These are phyloP conservation scores for Gossypium australe DNA, from an alignment of 345 rosid genomes.

Conservation along the genomic window DNA sequence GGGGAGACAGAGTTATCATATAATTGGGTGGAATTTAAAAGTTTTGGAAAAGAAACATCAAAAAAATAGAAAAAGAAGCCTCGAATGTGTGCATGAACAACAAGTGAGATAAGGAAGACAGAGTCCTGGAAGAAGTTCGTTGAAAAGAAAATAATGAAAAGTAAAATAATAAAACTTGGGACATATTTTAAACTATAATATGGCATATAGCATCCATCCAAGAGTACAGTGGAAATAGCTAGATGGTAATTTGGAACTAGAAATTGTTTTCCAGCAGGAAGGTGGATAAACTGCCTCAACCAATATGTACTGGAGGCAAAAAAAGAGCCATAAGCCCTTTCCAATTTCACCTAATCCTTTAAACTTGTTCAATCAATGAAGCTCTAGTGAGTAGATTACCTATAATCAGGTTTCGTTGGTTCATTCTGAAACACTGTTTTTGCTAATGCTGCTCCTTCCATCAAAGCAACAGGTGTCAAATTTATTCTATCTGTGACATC, in stretches of 20 bases:
- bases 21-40: neutral
- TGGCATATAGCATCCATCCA: neutral
- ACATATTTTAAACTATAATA: neutral
- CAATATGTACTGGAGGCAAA: neutral
- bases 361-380: neutral
- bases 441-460: conserved; percentile 98
- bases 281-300: neutral
- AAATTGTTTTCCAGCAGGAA: neutral
- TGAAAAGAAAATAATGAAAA: neutral
- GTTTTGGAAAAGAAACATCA: neutral
- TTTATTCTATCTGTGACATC: conserved; percentile 91
- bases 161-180: neutral
- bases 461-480: conserved; percentile 97
- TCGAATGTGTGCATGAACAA: neutral
- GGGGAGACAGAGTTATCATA: neutral
- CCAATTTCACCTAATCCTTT: neutral
- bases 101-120: neutral
- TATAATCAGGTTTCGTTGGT: conserved; percentile 82
- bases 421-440: conserved; percentile 71
- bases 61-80: neutral
- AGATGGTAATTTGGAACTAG: neutral
- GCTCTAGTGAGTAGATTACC: conserved; percentile 35
- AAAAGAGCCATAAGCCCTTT: neutral
- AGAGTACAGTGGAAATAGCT: neutral
- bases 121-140: neutral